Conservation (phyloP, 345 rosid genomes). For the Aurinia saxatilis region DNA sequence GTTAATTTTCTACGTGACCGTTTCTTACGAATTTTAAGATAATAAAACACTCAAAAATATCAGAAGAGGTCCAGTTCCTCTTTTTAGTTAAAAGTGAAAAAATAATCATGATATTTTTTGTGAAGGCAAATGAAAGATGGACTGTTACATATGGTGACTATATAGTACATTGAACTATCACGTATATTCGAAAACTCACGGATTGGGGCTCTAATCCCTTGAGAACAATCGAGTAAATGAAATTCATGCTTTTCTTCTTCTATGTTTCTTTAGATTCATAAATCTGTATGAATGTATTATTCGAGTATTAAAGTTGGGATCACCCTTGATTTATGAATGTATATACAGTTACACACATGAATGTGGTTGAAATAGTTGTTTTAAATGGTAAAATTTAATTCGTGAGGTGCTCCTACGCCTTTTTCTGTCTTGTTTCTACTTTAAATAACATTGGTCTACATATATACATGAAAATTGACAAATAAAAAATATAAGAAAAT, state of each 20-base stretch:
- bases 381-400: too few relatives aligned
- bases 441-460: too few relatives aligned
- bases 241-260: not conserved
- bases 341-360: too few relatives aligned
- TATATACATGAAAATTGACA: too few relatives aligned
- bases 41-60: conserved; percentile 18
- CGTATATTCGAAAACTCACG: conserved; percentile 14
- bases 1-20: conserved; percentile 26
- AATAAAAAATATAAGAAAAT: too few relatives aligned
- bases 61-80: conserved; percentile 26
- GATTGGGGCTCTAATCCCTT: not conserved
- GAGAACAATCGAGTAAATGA: not conserved
- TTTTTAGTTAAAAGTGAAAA: conserved; percentile 21
- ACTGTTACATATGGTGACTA: not conserved
- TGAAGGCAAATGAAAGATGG: too few relatives aligned
- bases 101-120: not conserved
- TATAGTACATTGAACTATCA: conserved; percentile 14
- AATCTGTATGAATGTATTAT: too few relatives aligned
- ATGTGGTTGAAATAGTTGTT: too few relatives aligned
- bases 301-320: too few relatives aligned
- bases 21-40: conserved; percentile 23
- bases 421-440: too few relatives aligned
- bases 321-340: too few relatives aligned
- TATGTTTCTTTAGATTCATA: not conserved
- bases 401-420: too few relatives aligned